Evolutionary conservation across 2,329 filamentous ascomycete genomes (phyloP).

Genomic region (Fusarium staphyleae): DNA sequence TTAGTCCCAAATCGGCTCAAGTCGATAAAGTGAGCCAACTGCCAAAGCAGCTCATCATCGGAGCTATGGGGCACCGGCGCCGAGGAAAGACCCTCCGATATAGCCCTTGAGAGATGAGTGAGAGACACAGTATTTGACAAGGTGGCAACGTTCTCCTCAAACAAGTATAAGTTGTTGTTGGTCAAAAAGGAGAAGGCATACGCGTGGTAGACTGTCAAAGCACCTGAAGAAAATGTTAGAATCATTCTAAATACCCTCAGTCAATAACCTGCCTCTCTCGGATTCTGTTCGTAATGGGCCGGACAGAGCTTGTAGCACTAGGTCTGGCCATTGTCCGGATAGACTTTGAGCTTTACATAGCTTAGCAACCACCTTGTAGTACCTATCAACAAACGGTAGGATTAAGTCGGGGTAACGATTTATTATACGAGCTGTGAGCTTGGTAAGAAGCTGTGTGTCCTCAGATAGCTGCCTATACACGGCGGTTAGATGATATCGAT

Average conservation of each 20-base stretch:
- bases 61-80: constrained; percentile 37
- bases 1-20: constrained; percentile 54
- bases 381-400: constrained; percentile 41
- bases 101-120: constrained; percentile 51
- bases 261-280: constrained; percentile 28
- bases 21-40: constrained; percentile 72
- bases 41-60: constrained; percentile 62
- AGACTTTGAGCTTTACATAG: constrained; percentile 43
- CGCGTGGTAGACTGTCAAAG: constrained; percentile 29
- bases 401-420: constrained; percentile 34
- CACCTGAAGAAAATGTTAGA: constrained; percentile 16
- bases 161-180: constrained; percentile 46
- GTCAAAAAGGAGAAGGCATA: constrained; percentile 39
- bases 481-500: constrained; percentile 18
- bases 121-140: constrained; percentile 51
- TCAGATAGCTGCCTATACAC: constrained; percentile 23
- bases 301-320: constrained; percentile 42
- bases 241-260: no score
- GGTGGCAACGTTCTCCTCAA: constrained; percentile 50
- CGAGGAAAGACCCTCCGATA: constrained; percentile 48
- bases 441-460: constrained; percentile 45
- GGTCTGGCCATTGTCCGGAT: constrained; percentile 24
- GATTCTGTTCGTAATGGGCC: constrained; percentile 39
- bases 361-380: constrained; percentile 51
- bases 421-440: constrained; percentile 45